phyloP scores from a whole-genome alignment of 1,284 basidiomycete genomes.

The Lignosus rhinocerotis region DNA sequence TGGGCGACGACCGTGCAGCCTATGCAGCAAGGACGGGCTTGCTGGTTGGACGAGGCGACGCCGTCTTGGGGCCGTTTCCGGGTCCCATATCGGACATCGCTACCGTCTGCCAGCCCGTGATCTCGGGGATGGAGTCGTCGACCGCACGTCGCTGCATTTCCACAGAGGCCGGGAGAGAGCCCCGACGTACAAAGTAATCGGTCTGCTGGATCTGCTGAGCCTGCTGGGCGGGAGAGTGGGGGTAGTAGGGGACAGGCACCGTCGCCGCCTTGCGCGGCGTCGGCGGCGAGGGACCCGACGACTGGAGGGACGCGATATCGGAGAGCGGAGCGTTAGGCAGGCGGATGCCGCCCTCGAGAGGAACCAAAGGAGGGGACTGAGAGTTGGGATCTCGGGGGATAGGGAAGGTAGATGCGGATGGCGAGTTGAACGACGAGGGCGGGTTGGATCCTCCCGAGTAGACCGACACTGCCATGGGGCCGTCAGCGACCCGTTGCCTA shows the following conservation, averaged over 20 bases:
- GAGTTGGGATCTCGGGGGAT: constrained; percentile 56
- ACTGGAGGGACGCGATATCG: constrained; percentile 55
- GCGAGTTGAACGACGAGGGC: constrained; percentile 67
- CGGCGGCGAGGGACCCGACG: constrained; percentile 31
- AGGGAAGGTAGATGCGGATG: constrained; percentile 53
- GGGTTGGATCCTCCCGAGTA: constrained; percentile 65
- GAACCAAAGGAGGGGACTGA: constrained; percentile 55
- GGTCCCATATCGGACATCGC: constrained; percentile 34
- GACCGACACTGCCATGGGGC: constrained; percentile 51
- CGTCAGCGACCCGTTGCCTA: constrained; percentile 11
- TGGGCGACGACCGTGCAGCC: not conserved
- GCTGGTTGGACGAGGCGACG: constrained; percentile 24
- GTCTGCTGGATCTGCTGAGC: constrained; percentile 22
- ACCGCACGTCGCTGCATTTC: constrained; percentile 23
- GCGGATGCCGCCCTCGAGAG: constrained; percentile 58
- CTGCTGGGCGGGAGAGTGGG: constrained; percentile 19
- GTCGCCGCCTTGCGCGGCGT: constrained; percentile 44
- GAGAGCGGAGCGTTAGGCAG: constrained; percentile 68
- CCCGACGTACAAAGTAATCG: constrained; percentile 32
- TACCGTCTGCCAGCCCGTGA: constrained; percentile 43
- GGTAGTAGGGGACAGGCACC: constrained; percentile 35
- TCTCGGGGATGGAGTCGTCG: constrained; percentile 35
- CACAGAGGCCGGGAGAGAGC: constrained; percentile 30
- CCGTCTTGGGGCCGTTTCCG: constrained; percentile 25
- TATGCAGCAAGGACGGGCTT: constrained; percentile 26